Conservation (phyloP, 2,329 filamentous ascomycete genomes). For the Alternaria sp. region DNA sequence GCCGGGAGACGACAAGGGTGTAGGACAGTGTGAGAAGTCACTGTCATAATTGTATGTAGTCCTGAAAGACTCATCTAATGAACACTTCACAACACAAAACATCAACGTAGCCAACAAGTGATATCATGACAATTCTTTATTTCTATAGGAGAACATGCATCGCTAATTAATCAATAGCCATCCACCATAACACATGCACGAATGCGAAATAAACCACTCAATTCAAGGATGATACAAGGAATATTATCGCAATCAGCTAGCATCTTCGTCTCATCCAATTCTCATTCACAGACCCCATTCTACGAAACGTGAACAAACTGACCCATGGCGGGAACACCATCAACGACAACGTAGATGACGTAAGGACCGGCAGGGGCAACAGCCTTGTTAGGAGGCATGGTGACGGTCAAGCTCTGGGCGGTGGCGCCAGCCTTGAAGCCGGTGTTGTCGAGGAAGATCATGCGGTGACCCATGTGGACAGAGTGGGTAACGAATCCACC, state of each 20-base stretch:
- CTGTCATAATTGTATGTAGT: neutral
- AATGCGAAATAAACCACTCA: neutral
- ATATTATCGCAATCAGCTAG: neutral
- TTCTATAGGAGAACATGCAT: neutral
- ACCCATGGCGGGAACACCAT: slow-evolving; percentile 61
- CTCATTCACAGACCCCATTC: neutral
- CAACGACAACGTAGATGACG: slow-evolving; percentile 64
- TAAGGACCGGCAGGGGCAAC: slow-evolving; percentile 66
- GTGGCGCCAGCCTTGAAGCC: slow-evolving; percentile 54
- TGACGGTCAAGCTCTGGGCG: slow-evolving; percentile 58
- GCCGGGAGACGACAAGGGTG: neutral
- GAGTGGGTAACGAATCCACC: slow-evolving; percentile 67
- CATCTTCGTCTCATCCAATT: neutral
- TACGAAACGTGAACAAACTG: slow-evolving; percentile 57
- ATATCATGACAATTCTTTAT: neutral
- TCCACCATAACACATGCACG: neutral
- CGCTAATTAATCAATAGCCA: neutral
- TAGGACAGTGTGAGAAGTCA: neutral
- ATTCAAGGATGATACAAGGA: neutral
- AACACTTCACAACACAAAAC: too few relatives aligned
- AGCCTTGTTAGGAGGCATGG: slow-evolving; percentile 61
- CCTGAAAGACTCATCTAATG: too few relatives aligned
- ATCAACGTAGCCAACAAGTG: neutral
- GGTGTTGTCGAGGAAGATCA: slow-evolving; percentile 59
- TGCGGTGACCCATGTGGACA: slow-evolving; percentile 67